Base-by-base conservation (phyloP, 2,329 filamentous ascomycete species). In the Paraphoma chrysanthemicola region DNA sequence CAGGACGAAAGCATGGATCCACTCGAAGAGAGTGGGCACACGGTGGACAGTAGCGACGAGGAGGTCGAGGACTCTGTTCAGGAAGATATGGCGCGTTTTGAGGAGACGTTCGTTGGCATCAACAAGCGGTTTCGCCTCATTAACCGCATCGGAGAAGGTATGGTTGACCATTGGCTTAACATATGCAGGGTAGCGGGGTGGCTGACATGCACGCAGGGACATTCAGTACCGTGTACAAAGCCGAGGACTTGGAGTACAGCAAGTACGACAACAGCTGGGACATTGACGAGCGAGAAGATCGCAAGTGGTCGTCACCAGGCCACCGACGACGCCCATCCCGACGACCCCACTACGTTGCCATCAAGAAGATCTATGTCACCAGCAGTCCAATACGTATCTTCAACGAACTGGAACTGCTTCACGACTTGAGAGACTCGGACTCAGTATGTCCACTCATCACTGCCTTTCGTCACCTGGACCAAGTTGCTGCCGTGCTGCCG, bases 311-410 rank as follows among this genome's bases (percentile, higher is more conserved):
- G 17, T 85, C 87, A n/a, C 90, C 88, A n/a, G 86, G 88, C 0
- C 73, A 87, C 10, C 33, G 90, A 72, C 82, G 75, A 64, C 81
- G 78, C 67, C 77, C 69, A 46, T 81, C 80, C 42, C 72, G 78
- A 75, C 64, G 65, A 47, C 82, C 90, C 23, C 91, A 90, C 73
- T 98, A 90, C 71, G 96, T 99, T 60, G 95, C 96, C 17, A 91
- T 99, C 78, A 99, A 99, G 81, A 99, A 99, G 81, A 99, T 99
- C 67, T 99, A 99, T 77, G 95, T 98, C 63, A 99, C 96, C 0
- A 97, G 93, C 60, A 97, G 93, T 65, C 95, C 95, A 0, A 85
- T 89, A 29, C 91, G 95, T 44, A 98, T 99, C 67, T 87, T 96
- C 72, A 99, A 99, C 79, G 95, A 99, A 78, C 88, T 99, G 16